Percentiles rank a stretch among this genome's conserved stretches.
These are phyloP conservation scores for Plenodomus tracheiphilus DNA, from an alignment of 2,329 filamentous ascomycete species.

Conservation along the genomic window DNA sequence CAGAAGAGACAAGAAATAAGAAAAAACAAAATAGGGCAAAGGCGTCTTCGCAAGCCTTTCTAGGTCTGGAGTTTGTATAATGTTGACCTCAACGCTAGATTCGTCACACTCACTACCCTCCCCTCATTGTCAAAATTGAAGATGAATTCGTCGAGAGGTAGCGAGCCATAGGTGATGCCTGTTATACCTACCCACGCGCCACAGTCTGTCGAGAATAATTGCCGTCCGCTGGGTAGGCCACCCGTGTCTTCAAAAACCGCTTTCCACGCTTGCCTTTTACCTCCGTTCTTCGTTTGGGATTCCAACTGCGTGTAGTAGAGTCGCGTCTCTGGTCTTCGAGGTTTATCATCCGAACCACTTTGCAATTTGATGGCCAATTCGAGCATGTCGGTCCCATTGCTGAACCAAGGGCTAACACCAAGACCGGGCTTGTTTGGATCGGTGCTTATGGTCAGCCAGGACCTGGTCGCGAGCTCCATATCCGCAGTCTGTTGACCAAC, in stretches of 20 bases:
- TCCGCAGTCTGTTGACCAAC: conserved; percentile 6
- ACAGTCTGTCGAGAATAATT: conserved; percentile 25
- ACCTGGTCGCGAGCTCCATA: conserved; percentile 14
- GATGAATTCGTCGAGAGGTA: conserved; percentile 31
- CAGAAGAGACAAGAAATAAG: too few relatives aligned
- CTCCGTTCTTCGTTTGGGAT: conserved; percentile 8
- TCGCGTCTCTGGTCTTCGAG: conserved; percentile 13
- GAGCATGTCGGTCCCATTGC: conserved; percentile 39
- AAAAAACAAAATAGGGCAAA: too few relatives aligned
- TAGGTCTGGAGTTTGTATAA: conserved; percentile 10
- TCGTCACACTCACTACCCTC: conserved; percentile 24
- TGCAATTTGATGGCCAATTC: conserved; percentile 16
- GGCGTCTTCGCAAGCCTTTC: background rate
- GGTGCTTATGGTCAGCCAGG: conserved; percentile 31
- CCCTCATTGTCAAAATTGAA: conserved; percentile 24
- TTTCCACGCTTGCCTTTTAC: conserved; percentile 23
- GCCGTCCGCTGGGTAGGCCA: conserved; percentile 12
- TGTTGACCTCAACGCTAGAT: conserved; percentile 23
- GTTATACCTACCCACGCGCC: conserved; percentile 27
- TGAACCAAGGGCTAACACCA: conserved; percentile 33
- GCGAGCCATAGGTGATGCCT: conserved; percentile 23
- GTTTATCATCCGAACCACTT: conserved; percentile 5
- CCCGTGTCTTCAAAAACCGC: conserved; percentile 28
- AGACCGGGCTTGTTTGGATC: conserved; percentile 32
- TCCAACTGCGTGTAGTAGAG: conserved; percentile 30